Conservation (phyloP, 1,284 basidiomycete genomes). For the Leccinum insolens region DNA sequence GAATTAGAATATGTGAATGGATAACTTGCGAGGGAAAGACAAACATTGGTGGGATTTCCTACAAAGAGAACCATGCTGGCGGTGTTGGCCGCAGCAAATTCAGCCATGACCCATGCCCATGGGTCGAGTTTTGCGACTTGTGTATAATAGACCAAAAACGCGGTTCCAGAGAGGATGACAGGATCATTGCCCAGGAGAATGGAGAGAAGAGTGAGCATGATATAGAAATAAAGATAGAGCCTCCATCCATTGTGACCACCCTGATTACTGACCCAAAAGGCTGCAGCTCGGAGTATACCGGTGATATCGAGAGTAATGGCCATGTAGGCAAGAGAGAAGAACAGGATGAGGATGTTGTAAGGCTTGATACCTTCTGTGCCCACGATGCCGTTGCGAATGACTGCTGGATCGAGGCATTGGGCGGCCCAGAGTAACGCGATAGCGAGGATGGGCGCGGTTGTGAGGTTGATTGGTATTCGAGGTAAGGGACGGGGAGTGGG, state of each 20-base stretch:
- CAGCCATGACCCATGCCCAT: constrained; percentile 53
- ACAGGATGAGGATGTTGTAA: constrained; percentile 92
- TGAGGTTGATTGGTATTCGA: constrained; percentile 63
- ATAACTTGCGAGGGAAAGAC: constrained; percentile 16
- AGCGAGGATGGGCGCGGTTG: constrained; percentile 77
- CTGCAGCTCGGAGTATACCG: constrained; percentile 84
- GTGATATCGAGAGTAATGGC: constrained; percentile 91
- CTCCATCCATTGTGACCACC: constrained; percentile 71
- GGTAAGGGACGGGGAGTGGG: constrained; percentile 42
- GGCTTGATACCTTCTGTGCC: constrained; percentile 82
- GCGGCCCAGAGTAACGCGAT: constrained; percentile 81
- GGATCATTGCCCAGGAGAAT: constrained; percentile 91
- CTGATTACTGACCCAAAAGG: constrained; percentile 84
- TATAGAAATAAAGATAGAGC: constrained; percentile 80
- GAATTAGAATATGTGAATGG: not conserved
- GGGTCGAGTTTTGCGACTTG: constrained; percentile 60
- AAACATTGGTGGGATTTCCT: constrained; percentile 74
- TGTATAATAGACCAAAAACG: constrained; percentile 87
- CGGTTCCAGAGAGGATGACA: constrained; percentile 83
- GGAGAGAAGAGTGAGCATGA: constrained; percentile 80
- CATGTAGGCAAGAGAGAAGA: constrained; percentile 93
- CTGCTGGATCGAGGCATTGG: constrained; percentile 64
- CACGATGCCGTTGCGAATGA: constrained; percentile 74
- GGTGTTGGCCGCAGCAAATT: constrained; percentile 81
- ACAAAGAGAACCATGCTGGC: constrained; percentile 69